These are phyloP conservation scores for Ustilago vetiveriae DNA, from an alignment of 1,284 basidiomycete genomes.

Conservation along the genomic window DNA sequence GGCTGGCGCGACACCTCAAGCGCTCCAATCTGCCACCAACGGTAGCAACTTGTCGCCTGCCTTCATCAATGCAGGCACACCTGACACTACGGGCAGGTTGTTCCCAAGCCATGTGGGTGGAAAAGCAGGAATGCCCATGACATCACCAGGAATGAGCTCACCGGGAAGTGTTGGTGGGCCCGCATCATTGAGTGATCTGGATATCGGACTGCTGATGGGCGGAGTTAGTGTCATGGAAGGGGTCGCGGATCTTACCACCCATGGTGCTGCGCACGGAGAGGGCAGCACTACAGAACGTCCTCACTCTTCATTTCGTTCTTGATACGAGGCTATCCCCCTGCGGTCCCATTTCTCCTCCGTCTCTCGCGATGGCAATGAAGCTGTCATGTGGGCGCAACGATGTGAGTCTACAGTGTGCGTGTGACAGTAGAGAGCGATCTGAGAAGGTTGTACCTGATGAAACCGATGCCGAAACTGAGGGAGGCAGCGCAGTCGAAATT, in stretches of 20 bases:
- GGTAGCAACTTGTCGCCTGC: slow-evolving; percentile 5
- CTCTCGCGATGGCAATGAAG: too few species aligned
- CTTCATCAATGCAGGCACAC: background rate
- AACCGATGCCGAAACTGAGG: too few species aligned
- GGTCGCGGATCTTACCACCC: slow-evolving; percentile 8
- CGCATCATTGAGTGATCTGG: slow-evolving; percentile 38
- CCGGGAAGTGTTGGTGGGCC: slow-evolving; percentile 27
- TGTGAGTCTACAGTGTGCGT: too few species aligned
- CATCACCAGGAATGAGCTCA: slow-evolving; percentile 30
- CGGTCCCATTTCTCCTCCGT: too few species aligned
- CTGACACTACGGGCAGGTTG: slow-evolving; percentile 1
- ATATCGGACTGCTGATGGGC: slow-evolving; percentile 44
- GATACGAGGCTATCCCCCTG: too few species aligned
- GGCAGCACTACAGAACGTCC: background rate
- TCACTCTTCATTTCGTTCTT: background rate
- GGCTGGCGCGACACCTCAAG: slow-evolving; percentile 10
- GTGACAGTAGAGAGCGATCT: too few species aligned
- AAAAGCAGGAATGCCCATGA: slow-evolving; percentile 1
- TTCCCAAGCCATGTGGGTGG: background rate
- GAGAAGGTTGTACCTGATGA: too few species aligned
- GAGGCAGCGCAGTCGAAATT: too few species aligned
- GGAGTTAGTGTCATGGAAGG: slow-evolving; percentile 44
- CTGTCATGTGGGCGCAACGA: too few species aligned
- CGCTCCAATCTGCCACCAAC: slow-evolving; percentile 3
- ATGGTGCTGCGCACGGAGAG: background rate